phyloP scores from a whole-genome alignment of 225 moss, liverwort and hornwort genomes.

The Pseudisothecium myosuroides region DNA sequence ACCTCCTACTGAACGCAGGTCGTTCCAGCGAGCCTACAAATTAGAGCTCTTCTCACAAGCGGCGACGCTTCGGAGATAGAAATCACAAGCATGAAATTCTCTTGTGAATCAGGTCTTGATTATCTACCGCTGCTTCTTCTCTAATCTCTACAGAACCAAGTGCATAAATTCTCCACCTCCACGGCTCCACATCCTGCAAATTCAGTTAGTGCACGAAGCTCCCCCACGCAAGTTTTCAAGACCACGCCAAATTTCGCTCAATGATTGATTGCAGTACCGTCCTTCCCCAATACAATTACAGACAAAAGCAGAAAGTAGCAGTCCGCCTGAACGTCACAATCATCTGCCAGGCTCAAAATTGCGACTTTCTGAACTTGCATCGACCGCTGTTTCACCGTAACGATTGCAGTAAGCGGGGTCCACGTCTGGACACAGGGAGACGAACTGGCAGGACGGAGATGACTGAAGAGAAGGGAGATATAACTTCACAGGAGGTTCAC shows the following conservation, averaged over 20 bases:
- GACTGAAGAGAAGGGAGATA: not conserved
- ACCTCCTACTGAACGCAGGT: not conserved
- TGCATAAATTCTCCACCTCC: not conserved
- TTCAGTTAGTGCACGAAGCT: not conserved
- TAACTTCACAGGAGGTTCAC: not conserved
- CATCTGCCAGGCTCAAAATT: not conserved
- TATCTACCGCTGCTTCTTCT: not conserved
- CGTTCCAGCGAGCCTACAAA: not conserved
- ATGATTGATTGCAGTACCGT: not conserved
- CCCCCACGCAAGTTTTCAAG: not conserved
- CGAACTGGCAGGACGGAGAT: not conserved
- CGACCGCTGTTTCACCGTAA: not conserved
- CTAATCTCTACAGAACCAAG: not conserved
- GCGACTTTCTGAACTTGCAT: not conserved
- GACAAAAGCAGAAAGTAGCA: not conserved
- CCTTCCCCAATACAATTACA: not conserved
- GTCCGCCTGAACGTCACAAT: not conserved
- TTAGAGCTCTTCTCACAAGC: not conserved
- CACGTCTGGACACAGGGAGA: too few relatives aligned
- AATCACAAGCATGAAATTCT: not conserved
- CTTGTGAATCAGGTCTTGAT: not conserved
- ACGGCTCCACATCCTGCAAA: not conserved
- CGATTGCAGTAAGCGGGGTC: not conserved
- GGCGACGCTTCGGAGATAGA: not conserved
- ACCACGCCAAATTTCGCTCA: not conserved